A percentile compares a stretch with the other conserved stretches of the same genome.
Evolutionary conservation across 1,284 basidiomycete genomes (phyloP).

Genomic region (Cerioporus squamosus): DNA sequence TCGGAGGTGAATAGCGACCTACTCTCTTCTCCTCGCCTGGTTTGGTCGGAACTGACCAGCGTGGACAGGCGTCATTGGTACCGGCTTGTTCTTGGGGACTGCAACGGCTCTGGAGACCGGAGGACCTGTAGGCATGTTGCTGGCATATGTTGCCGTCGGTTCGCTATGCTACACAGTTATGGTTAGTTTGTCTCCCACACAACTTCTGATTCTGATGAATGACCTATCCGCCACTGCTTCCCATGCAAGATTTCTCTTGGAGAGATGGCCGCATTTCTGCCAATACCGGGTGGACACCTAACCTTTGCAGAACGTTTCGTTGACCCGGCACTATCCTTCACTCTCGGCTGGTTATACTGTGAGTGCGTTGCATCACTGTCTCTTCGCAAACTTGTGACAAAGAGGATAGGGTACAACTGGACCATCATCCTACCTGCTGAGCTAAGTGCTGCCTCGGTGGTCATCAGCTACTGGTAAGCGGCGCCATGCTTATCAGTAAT

Average conservation of each 20-base stretch:
- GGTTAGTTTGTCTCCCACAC: slow-evolving; percentile 27
- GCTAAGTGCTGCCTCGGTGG: slow-evolving; percentile 74
- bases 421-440: slow-evolving; percentile 77
- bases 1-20: slow-evolving; percentile 34
- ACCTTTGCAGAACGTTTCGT: slow-evolving; percentile 81
- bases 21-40: too few relatives aligned
- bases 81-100: slow-evolving; percentile 71
- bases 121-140: slow-evolving; percentile 63
- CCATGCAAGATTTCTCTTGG: slow-evolving; percentile 35
- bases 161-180: slow-evolving; percentile 58
- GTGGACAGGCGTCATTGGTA: slow-evolving; percentile 76
- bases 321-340: slow-evolving; percentile 79
- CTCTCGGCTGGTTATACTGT: slow-evolving; percentile 85
- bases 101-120: slow-evolving; percentile 56
- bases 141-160: slow-evolving; percentile 69
- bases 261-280: slow-evolving; percentile 41
- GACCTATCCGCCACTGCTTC: too few relatives aligned
- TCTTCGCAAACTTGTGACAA: background rate
- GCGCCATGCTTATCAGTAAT: too few relatives aligned
- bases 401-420: slow-evolving; percentile 65
- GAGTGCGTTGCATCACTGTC: background rate
- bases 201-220: too few relatives aligned
- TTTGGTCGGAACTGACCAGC: background rate
- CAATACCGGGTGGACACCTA: slow-evolving; percentile 71
- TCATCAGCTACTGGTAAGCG: slow-evolving; percentile 75